phyloP scores from a whole-genome alignment of 2,329 filamentous ascomycete species.

The Nannizzia gypsea region DNA sequence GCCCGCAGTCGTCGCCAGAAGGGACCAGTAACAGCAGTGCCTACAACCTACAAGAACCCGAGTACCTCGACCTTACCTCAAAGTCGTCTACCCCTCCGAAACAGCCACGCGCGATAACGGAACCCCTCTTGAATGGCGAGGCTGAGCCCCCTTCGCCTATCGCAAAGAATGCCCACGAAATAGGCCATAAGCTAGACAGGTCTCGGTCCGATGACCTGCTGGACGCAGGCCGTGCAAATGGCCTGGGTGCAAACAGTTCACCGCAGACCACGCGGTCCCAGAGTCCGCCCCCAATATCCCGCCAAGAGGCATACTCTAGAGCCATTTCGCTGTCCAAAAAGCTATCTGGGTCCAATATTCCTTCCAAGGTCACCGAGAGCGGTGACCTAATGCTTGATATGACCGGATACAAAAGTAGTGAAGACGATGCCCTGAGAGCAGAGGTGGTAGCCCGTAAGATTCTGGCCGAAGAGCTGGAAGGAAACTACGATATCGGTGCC shows the following conservation, averaged over 20 bases:
- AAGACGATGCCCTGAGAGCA: slow-evolving; percentile 80
- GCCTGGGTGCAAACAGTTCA: neutral
- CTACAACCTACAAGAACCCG: slow-evolving; percentile 37
- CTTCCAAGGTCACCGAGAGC: slow-evolving; percentile 77
- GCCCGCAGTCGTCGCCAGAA: slow-evolving; percentile 44
- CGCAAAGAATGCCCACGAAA: neutral
- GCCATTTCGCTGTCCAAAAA: slow-evolving; percentile 78
- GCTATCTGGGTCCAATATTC: slow-evolving; percentile 80
- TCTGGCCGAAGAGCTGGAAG: slow-evolving; percentile 81
- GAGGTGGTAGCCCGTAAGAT: slow-evolving; percentile 91
- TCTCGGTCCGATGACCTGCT: neutral
- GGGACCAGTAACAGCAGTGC: slow-evolving; percentile 19
- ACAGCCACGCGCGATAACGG: neutral
- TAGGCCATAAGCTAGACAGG: neutral
- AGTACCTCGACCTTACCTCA: slow-evolving; percentile 35
- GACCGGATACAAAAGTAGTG: slow-evolving; percentile 89
- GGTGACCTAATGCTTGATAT: slow-evolving; percentile 97
- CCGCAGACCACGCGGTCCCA: slow-evolving; percentile 41
- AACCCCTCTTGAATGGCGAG: neutral
- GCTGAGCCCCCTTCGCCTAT: neutral
- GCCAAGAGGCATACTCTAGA: slow-evolving; percentile 66
- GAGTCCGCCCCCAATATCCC: slow-evolving; percentile 64
- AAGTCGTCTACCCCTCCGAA: neutral
- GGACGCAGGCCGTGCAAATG: neutral
- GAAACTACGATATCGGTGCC: slow-evolving; percentile 90